Evolutionary conservation across 2,329 filamentous ascomycete species (phyloP).

Genomic region (Ceratocystis lukuohia): DNA sequence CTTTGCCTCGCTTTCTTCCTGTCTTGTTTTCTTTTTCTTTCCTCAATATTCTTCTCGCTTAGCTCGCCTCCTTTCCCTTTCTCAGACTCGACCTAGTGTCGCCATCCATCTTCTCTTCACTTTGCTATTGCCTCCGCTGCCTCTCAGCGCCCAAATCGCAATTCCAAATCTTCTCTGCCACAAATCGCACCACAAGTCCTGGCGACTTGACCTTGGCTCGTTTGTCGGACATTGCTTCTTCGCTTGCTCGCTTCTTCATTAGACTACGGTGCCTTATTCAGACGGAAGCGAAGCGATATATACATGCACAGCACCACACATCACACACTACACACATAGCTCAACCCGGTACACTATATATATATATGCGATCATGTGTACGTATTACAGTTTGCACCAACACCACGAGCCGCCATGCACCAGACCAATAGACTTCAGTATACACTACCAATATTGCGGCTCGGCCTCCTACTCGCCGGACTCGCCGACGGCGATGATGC

Average conservation of each 20-base stretch:
- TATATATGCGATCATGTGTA: constrained; percentile 32
- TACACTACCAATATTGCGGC: constrained; percentile 34
- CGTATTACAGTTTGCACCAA: constrained; percentile 38
- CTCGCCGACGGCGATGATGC: constrained; percentile 21
- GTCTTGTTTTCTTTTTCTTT: constrained; percentile 9
- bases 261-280: not conserved
- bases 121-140: not conserved
- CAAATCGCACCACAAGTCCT: not conserved
- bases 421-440: constrained; percentile 29
- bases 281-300: not conserved
- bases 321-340: not conserved
- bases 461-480: constrained; percentile 18
- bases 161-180: not conserved
- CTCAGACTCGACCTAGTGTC: not conserved
- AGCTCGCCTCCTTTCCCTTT: constrained; percentile 5
- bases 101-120: not conserved
- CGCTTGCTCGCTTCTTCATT: not conserved
- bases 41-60: constrained; percentile 9
- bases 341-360: not conserved
- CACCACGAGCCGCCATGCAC: constrained; percentile 36
- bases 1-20: not conserved
- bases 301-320: not conserved
- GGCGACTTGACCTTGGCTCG: not conserved
- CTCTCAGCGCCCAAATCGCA: not conserved
- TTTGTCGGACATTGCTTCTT: not conserved